These are phyloP conservation scores for Saturnispora mendoncae DNA, from an alignment of 805 yeast species.

Conservation along the genomic window DNA sequence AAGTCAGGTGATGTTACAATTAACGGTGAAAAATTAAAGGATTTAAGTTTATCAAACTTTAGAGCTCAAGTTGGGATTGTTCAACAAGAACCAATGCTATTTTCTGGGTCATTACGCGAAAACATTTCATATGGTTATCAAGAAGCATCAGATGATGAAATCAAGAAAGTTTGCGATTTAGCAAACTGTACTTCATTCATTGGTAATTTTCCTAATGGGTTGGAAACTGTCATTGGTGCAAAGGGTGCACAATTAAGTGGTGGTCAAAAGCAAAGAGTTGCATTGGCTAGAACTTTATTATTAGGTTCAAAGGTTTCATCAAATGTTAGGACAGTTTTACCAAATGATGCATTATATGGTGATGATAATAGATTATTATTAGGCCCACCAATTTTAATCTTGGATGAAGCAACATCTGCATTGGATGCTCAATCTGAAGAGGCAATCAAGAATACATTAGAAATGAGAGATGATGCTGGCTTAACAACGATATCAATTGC, in stretches of 20 bases:
- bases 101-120: conserved; percentile 77
- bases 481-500: conserved; percentile 83
- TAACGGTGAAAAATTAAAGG: conserved; percentile 54
- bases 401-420: conserved; percentile 95
- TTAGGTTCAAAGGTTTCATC: conserved; percentile 29
- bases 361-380: conserved; percentile 20
- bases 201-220: conserved; percentile 66
- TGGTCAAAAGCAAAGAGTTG: conserved; percentile 90
- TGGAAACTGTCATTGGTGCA: conserved; percentile 79
- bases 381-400: conserved; percentile 67
- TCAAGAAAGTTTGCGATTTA: conserved; percentile 49
- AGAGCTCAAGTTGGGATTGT: conserved; percentile 80
- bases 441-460: conserved; percentile 67
- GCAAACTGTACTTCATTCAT: conserved; percentile 73
- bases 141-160: conserved; percentile 52
- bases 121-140: conserved; percentile 71
- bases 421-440: conserved; percentile 83
- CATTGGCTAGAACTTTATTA: conserved; percentile 80
- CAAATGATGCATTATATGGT: conserved; percentile 15
- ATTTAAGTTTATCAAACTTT: conserved; percentile 62
- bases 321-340: conserved; percentile 6
- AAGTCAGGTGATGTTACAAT: conserved; percentile 51
- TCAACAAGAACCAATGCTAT: conserved; percentile 84
- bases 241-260: conserved; percentile 87
- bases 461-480: conserved; percentile 43